Evolutionary conservation across 768 basidiomycete genomes (phyloP), one percentile per base, ranked within the genome.

Genomic region (Rhizopogon roseolus): DNA sequence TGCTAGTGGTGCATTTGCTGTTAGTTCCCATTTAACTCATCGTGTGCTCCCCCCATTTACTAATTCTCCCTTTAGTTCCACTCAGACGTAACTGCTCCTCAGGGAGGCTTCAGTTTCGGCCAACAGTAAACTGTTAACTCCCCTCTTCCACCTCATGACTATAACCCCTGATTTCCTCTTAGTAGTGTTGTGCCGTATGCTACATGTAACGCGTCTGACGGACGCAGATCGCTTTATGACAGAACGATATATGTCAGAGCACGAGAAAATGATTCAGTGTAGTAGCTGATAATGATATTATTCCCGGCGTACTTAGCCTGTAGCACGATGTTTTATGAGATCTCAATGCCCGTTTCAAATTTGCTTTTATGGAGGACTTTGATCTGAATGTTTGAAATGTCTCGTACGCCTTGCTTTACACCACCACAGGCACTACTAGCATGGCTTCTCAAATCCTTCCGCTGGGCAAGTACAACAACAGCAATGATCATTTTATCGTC

Each of bases 371-470:
- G 10, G 38, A 39, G 16, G 22, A 48, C 14, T 36, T 48, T 10
- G 32, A 48, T 25, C 13, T 25, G 19, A 36, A 14, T 36, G 32
- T 14, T 22, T 19, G 41, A 29, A 49, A 38, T 39, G 55, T 38
- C 29, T 39, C 48, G 39, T 27, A 49, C 29, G 17, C 28, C 37
- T 51, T 39, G 27, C 48, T 38, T 34, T 59, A 13, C 49, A 55
- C 52, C 16, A 41, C 27, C 11, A n/a, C 41, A 17, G n/a, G 28
- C 16, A 36, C n/a, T n/a, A 17, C 34, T 7, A 41, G 44, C 58
- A 96, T 96, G 94, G 87, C 93, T 22, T 93, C 91, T 52, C 93
- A 95, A 67, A 93, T 96, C 64, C 82, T 97, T 41, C 93, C 93
- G n/a, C 80, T 97, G 54, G 92, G 92, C 88, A 64, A 55, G 71